These are phyloP conservation scores for Talinum fruticosum DNA, from an alignment of 148 eudicot genomes.

Conservation along the genomic window DNA sequence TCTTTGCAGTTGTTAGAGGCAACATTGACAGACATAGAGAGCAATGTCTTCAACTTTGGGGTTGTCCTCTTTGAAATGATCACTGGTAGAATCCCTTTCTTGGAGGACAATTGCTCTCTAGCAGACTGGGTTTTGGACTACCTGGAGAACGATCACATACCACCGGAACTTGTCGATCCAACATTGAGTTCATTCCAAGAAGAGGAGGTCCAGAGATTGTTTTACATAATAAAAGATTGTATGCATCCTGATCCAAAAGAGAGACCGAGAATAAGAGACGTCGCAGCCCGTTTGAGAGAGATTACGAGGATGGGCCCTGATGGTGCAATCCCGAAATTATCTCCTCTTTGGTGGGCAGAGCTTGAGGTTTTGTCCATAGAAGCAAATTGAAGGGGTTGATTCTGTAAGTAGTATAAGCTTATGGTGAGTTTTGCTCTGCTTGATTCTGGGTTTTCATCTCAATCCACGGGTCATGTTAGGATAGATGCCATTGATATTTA, in stretches of 20 bases:
- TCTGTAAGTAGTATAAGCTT: conserved; percentile 19
- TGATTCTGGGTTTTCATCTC: conserved; percentile 19
- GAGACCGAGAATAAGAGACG: conserved; percentile 68
- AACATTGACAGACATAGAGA: conserved; percentile 35
- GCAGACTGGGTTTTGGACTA: conserved; percentile 57
- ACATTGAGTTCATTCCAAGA: conserved; percentile 40
- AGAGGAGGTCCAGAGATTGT: conserved; percentile 48
- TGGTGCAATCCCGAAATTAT: conserved; percentile 61
- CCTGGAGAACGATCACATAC: conserved; percentile 36
- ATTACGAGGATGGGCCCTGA: conserved; percentile 63
- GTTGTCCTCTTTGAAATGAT: conserved; percentile 66
- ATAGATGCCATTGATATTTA: not conserved
- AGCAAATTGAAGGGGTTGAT: conserved; percentile 23
- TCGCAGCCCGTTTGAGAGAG: conserved; percentile 48
- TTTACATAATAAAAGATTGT: conserved; percentile 50
- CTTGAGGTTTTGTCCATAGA: conserved; percentile 68
- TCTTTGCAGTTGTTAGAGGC: conserved; percentile 49
- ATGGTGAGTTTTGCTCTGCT: not conserved
- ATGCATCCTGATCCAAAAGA: conserved; percentile 44
- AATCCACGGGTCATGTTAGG: not conserved
- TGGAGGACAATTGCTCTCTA: conserved; percentile 39
- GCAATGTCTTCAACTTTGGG: conserved; percentile 75
- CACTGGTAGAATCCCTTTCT: conserved; percentile 68
- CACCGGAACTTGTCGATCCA: conserved; percentile 62
- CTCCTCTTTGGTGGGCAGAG: conserved; percentile 98